A percentile compares a stretch with the other conserved stretches of the same genome.
These are phyloP conservation scores for Scytalidium lignicola DNA, from an alignment of 2,329 filamentous ascomycete species.

Conservation along the genomic window DNA sequence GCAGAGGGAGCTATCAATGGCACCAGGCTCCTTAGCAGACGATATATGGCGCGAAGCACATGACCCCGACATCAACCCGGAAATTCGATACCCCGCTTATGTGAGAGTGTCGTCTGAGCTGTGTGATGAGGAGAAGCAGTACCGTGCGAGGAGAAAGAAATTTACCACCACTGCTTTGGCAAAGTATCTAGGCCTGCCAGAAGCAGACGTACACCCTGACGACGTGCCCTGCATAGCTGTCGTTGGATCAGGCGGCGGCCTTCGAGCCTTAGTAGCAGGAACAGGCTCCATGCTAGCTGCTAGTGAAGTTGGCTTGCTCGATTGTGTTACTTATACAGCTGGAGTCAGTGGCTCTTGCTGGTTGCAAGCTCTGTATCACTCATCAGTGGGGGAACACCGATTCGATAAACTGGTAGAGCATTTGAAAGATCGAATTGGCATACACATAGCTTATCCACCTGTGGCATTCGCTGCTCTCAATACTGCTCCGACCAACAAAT, in stretches of 20 bases:
- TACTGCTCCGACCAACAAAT: constrained; percentile 90
- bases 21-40: constrained; percentile 80
- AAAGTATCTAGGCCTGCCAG: constrained; percentile 72
- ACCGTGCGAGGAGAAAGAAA: constrained; percentile 61
- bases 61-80: constrained; percentile 76
- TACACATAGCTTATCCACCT: constrained; percentile 91
- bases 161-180: constrained; percentile 71
- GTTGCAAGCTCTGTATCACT: constrained; percentile 85
- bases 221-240: constrained; percentile 92
- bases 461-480: constrained; percentile 74
- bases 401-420: constrained; percentile 73
- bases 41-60: constrained; percentile 92
- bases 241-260: constrained; percentile 87
- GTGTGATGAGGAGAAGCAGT: constrained; percentile 77
- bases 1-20: constrained; percentile 81
- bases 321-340: constrained; percentile 91
- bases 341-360: constrained; percentile 96
- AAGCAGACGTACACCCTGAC: constrained; percentile 80
- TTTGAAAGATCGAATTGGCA: constrained; percentile 74
- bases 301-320: constrained; percentile 82
- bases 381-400: constrained; percentile 65
- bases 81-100: constrained; percentile 74
- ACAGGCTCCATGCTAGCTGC: constrained; percentile 81
- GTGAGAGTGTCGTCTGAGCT: constrained; percentile 79
- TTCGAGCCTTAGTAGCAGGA: constrained; percentile 85